A percentile compares a stretch with the other conserved stretches of the same genome.
These are phyloP conservation scores for Candida maltosa DNA, from an alignment of 805 yeast species.

Conservation along the genomic window DNA sequence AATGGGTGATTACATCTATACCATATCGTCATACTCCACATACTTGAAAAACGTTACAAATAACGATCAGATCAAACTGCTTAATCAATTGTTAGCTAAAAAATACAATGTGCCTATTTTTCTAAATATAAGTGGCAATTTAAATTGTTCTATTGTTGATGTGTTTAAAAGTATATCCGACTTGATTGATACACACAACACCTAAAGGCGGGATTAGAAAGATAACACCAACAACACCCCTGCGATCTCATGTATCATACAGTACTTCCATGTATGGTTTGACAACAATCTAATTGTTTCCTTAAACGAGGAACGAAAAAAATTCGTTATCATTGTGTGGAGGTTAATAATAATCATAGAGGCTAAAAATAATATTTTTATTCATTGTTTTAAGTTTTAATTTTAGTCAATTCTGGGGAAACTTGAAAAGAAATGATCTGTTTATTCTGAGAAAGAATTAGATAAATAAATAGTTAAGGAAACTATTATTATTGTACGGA, in stretches of 20 bases:
- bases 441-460: background rate
- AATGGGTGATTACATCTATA: conserved; percentile 29
- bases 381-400: too few relatives aligned
- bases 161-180: conserved; percentile 4
- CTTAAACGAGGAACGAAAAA: too few relatives aligned
- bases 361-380: too few relatives aligned
- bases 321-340: too few relatives aligned
- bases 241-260: too few relatives aligned
- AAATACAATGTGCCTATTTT: conserved; percentile 26
- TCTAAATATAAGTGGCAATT: conserved; percentile 17
- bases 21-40: conserved; percentile 23
- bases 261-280: too few relatives aligned
- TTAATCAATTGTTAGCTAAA: conserved; percentile 21
- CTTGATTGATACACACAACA: background rate
- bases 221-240: too few relatives aligned
- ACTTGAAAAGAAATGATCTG: too few relatives aligned
- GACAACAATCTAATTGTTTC: too few relatives aligned
- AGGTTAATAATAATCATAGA: too few relatives aligned
- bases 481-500: background rate
- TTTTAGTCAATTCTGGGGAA: too few relatives aligned
- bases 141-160: conserved; percentile 6
- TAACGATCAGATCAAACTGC: conserved; percentile 12
- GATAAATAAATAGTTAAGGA: background rate
- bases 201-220: background rate
- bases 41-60: conserved; percentile 12